Base-by-base conservation (phyloP, 495 filamentous ascomycete genomes). In the Aspergillus mulundensis region DNA sequence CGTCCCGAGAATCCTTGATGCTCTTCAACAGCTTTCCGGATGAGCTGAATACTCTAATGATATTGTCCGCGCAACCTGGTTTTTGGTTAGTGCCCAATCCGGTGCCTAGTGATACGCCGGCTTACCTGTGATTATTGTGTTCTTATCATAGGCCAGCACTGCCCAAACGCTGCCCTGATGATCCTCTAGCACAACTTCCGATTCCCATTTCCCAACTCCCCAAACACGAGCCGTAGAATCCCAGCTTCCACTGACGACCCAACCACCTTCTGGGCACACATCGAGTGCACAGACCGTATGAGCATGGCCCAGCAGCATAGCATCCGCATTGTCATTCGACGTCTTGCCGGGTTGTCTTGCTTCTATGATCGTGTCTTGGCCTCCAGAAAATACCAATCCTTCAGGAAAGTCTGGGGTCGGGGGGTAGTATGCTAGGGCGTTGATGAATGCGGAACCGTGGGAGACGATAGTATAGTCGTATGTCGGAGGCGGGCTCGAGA, bases 241-340 rank as follows among this genome's bases (percentile, higher is more conserved):
- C 95, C 95, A 99, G 67, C 91, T 87, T n/a, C 90, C 94, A 63
- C 92, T 97, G 40, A 96, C 84, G 48, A 97, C 79, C 65, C 82
- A 86, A 16, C 70, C 80, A 2, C 83, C 84, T 50, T 87, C 83
- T 6, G 84, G 78, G 41, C 82, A 84, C 5, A 88, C 84, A 66
- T 96, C 91, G 25, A 99, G 70, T 1, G 92, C 76, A 66, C 92
- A 97, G 28, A 99, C 82, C 59, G 97, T 97, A 57, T 86, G 79
- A 14, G 77, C 74, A 66, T 99, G 95, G 16, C 95, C 95, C 43
- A 96, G 71, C 6, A 99, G 77, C 59, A 97, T 75, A 16, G 88
- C 87, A 63, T 93, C 86, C 10, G 95, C 90, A 73, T 91, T 87
- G 51, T 90, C 87, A 51, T 81, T 77, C 1, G 84, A 75, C 34